Percentiles rank a stretch among this genome's conserved stretches.
Evolutionary conservation across 345 rosid species (phyloP).

Genomic region (Cardamine resedifolia): DNA sequence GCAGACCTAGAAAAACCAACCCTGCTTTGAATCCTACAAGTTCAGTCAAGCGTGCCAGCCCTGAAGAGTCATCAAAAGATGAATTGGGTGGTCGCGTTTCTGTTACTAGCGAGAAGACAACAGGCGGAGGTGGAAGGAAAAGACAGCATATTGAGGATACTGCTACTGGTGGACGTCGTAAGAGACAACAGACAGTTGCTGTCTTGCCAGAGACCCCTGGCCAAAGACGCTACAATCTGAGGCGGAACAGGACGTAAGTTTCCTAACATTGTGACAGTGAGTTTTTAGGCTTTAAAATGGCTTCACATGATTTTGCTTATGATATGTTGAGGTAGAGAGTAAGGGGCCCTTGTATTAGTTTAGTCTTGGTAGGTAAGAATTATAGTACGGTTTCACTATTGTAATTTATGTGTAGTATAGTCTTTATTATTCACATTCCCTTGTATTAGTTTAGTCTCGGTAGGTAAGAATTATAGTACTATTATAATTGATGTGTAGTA

Average conservation of each 20-base stretch:
- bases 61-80: constrained; percentile 40
- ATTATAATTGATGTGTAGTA: background rate
- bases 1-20: constrained; percentile 46
- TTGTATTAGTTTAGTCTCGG: constrained; percentile 7
- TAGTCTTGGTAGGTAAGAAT: constrained; percentile 6
- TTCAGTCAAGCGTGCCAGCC: constrained; percentile 50
- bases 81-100: constrained; percentile 44
- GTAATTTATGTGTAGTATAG: background rate
- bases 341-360: background rate
- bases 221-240: constrained; percentile 75
- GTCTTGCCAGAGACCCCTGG: constrained; percentile 54
- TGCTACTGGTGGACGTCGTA: constrained; percentile 58
- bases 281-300: background rate
- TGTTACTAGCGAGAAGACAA: constrained; percentile 39
- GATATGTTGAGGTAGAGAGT: background rate
- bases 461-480: background rate
- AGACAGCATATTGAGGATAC: constrained; percentile 60
- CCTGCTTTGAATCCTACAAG: constrained; percentile 46
- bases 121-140: constrained; percentile 49
- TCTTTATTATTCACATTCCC: background rate
- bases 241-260: constrained; percentile 74
- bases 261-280: constrained; percentile 12
- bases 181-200: constrained; percentile 57
- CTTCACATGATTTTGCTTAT: constrained; percentile 27
- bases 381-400: background rate